Percentiles rank a stretch among this genome's conserved stretches.
These are phyloP conservation scores for Arbutus unedo DNA, from an alignment of 148 eudicot genomes.

Conservation along the genomic window DNA sequence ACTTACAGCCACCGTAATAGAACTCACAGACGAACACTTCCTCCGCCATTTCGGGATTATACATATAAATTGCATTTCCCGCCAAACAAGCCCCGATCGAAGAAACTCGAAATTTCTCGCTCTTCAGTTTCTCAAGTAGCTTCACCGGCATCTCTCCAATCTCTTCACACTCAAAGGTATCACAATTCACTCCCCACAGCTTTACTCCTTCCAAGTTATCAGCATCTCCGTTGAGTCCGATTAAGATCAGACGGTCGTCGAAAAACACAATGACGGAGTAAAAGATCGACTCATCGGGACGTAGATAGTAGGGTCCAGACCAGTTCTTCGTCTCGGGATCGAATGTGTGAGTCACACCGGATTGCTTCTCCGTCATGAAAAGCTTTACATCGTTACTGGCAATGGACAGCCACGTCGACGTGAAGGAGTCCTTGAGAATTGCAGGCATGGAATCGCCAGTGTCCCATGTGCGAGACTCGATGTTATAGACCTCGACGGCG, in stretches of 20 bases:
- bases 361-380: conserved; percentile 40
- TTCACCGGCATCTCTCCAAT: conserved; percentile 53
- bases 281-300: conserved; percentile 34
- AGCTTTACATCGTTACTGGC: conserved; percentile 31
- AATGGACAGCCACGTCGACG: conserved; percentile 58
- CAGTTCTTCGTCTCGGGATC: conserved; percentile 36
- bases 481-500: conserved; percentile 54
- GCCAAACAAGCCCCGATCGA: conserved; percentile 35
- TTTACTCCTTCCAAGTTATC: conserved; percentile 27
- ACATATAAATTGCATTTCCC: conserved; percentile 31
- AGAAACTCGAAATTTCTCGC: conserved; percentile 17
- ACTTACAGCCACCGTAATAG: conserved; percentile 30
- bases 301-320: conserved; percentile 40
- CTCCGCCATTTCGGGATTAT: conserved; percentile 31
- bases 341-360: conserved; percentile 46
- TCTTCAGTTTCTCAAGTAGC: conserved; percentile 38
- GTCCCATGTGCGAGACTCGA: conserved; percentile 42
- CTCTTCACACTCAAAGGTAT: conserved; percentile 21
- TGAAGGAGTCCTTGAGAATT: conserved; percentile 37
- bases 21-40: conserved; percentile 45
- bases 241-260: conserved; percentile 37
- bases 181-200: conserved; percentile 39
- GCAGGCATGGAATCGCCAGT: conserved; percentile 51
- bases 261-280: conserved; percentile 36
- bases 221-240: conserved; percentile 35